Evolutionary conservation across 768 basidiomycete genomes (phyloP).

Genomic region (Agaricus sinodeliciosus): DNA sequence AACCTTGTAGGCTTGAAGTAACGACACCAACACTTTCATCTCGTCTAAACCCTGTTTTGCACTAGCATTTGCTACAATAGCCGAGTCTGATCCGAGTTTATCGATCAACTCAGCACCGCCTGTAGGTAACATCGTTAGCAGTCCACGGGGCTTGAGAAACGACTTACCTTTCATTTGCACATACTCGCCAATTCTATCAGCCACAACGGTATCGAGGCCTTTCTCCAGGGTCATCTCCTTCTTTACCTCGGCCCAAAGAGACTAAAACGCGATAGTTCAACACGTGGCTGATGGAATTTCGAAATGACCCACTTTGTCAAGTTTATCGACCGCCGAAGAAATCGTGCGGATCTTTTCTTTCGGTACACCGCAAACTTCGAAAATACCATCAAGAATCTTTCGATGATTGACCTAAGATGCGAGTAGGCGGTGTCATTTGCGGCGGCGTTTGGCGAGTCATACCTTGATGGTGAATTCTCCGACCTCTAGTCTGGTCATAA

Average conservation of each 20-base stretch:
- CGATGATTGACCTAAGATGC: conserved; percentile 81
- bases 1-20: conserved; percentile 76
- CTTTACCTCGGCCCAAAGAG: conserved; percentile 87
- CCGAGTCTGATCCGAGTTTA: conserved; percentile 54
- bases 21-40: conserved; percentile 79
- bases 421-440: background rate
- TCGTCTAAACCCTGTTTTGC: conserved; percentile 83
- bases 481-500: conserved; percentile 78
- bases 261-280: conserved; percentile 28
- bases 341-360: conserved; percentile 84
- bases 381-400: conserved; percentile 95
- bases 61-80: conserved; percentile 59
- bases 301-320: conserved; percentile 72
- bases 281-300: background rate
- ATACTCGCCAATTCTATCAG: conserved; percentile 95
- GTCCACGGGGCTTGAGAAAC: background rate
- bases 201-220: conserved; percentile 69
- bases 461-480: conserved; percentile 96
- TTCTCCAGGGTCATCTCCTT: conserved; percentile 98
- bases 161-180: conserved; percentile 85
- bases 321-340: conserved; percentile 95
- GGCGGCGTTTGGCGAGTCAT: background rate
- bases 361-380: conserved; percentile 93
- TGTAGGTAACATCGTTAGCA: conserved; percentile 20
- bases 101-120: conserved; percentile 77